Percentiles rank a stretch among this genome's conserved stretches.
Conservation (phyloP, 176 grass and related monocot genomes). For the Secale cereale region DNA sequence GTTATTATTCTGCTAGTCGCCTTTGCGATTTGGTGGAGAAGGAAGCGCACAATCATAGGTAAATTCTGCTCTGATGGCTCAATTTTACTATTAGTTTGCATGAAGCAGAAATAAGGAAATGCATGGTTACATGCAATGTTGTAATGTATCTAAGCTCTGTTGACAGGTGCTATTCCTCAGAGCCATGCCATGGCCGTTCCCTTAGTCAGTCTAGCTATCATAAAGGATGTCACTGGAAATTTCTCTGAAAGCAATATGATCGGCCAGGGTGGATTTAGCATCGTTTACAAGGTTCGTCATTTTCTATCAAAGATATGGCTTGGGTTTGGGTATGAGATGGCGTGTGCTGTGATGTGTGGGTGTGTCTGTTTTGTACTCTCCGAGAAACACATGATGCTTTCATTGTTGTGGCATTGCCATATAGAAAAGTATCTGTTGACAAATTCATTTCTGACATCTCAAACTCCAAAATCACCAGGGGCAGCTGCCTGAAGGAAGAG, state of each 20-base stretch:
- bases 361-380: background rate
- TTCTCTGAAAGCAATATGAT: constrained; percentile 17
- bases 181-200: background rate
- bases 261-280: constrained; percentile 14
- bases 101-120: background rate
- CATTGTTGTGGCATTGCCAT: too few species aligned
- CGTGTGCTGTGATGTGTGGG: too few species aligned
- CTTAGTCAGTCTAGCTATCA: background rate
- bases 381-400: too few species aligned
- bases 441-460: background rate
- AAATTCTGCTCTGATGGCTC: background rate
- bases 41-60: background rate
- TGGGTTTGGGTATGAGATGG: background rate
- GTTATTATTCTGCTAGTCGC: background rate
- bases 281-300: constrained; percentile 15
- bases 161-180: background rate
- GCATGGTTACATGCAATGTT: background rate
- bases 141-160: background rate
- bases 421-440: too few species aligned
- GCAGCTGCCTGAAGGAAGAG: background rate
- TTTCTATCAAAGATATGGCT: too few species aligned
- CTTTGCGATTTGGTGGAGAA: background rate
- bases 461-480: background rate
- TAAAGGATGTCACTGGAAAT: background rate
- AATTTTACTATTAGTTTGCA: background rate